Percentiles rank a stretch among this genome's conserved stretches.
Evolutionary conservation across 176 grass and related monocot species (phyloP).

Genomic region (Oryza longistaminata): DNA sequence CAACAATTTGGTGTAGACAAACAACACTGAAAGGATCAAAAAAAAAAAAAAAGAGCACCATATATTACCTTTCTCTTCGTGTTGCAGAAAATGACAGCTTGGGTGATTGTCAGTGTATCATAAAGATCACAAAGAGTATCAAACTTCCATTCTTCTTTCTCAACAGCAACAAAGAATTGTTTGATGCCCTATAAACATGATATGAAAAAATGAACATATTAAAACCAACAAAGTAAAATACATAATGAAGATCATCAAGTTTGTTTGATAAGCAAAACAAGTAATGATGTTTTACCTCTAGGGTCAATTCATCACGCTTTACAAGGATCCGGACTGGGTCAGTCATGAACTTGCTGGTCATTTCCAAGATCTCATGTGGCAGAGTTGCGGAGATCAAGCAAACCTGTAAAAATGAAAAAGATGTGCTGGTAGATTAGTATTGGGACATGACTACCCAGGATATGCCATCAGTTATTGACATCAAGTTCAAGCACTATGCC

Average conservation of each 20-base stretch:
- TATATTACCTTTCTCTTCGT: conserved; percentile 79
- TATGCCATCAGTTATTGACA: not conserved
- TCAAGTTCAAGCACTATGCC: not conserved
- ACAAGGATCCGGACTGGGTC: conserved; percentile 91
- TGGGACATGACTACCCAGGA: not conserved
- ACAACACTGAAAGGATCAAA: not conserved
- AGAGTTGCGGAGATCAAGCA: conserved; percentile 81
- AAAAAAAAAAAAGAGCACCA: not conserved
- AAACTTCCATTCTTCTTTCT: conserved; percentile 99
- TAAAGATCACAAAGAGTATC: conserved; percentile 97
- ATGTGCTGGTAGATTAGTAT: not conserved
- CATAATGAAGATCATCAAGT: not conserved
- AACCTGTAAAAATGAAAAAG: conserved; percentile 46
- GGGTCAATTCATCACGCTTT: conserved; percentile 96
- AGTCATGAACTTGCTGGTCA: conserved; percentile 95
- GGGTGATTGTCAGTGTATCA: conserved; percentile 93
- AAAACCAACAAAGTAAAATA: not conserved
- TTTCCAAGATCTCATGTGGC: conserved; percentile 90
- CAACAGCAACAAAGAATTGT: conserved; percentile 97
- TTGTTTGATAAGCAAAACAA: conserved; percentile 16
- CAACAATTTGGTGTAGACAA: not conserved
- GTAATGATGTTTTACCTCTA: conserved; percentile 69
- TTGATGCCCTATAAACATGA: conserved; percentile 72
- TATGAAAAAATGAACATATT: not conserved
- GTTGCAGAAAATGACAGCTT: conserved; percentile 98